Conservation (phyloP, 2,329 filamentous ascomycete genomes). For the Cercospora zeina region DNA sequence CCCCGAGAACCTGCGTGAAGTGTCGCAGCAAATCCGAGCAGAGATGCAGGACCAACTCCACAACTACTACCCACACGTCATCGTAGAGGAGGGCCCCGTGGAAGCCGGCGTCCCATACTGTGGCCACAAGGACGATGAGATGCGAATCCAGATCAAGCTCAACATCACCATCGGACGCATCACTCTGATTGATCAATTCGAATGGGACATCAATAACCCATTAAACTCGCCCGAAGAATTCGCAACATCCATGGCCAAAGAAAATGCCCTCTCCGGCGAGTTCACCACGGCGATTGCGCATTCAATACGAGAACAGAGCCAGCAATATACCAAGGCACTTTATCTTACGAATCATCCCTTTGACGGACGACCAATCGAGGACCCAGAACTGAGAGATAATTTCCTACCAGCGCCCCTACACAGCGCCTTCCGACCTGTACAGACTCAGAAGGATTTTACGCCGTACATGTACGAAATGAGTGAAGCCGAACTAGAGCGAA, state of each 20-base stretch:
- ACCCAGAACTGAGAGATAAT: conserved; percentile 80
- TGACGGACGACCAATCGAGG: conserved; percentile 88
- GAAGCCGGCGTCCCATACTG: conserved; percentile 87
- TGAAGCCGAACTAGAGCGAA: conserved; percentile 83
- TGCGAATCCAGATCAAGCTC: conserved; percentile 92
- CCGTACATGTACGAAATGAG: conserved; percentile 93
- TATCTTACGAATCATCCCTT: conserved; percentile 94
- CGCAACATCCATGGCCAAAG: conserved; percentile 81
- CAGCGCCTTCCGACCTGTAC: conserved; percentile 82
- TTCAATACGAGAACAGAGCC: conserved; percentile 92
- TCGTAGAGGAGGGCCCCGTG: conserved; percentile 82
- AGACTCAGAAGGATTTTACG: conserved; percentile 89
- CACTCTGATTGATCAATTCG: conserved; percentile 93
- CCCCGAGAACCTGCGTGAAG: conserved; percentile 59
- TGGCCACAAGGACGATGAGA: conserved; percentile 98
- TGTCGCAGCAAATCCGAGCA: conserved; percentile 62
- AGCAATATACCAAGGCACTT: conserved; percentile 89
- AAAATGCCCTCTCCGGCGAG: conserved; percentile 88
- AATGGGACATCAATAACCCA: conserved; percentile 98
- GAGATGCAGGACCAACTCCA: conserved; percentile 86
- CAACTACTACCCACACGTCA: conserved; percentile 91
- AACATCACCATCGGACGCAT: conserved; percentile 97
- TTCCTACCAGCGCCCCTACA: conserved; percentile 83
- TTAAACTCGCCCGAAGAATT: conserved; percentile 94
- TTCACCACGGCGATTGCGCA: conserved; percentile 97